Evolutionary conservation across 805 yeast species (phyloP).

Genomic region (Cyberlindnera mrakii): DNA sequence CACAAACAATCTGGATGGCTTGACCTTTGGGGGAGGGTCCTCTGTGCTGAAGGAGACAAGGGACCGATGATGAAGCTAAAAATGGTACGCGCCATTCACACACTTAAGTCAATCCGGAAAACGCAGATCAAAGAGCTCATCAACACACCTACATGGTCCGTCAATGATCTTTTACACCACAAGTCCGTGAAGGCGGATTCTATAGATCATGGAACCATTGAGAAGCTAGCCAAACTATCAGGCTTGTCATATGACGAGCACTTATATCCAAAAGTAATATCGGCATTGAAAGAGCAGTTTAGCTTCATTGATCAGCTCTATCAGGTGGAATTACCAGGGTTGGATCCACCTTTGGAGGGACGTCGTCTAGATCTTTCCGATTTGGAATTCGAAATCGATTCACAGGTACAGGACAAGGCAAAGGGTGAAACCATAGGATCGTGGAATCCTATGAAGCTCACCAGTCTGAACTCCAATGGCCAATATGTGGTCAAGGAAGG

Average conservation of each 20-base stretch:
- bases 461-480: conserved; percentile 29
- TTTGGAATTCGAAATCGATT: conserved; percentile 23
- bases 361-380: conserved; percentile 27
- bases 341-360: conserved; percentile 26
- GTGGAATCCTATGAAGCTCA: conserved; percentile 37
- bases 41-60: too few species aligned
- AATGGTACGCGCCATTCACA: background rate
- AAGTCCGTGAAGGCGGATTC: conserved; percentile 13
- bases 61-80: too few species aligned
- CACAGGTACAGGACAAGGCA: conserved; percentile 17
- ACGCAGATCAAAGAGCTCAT: conserved; percentile 7
- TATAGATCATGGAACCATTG: conserved; percentile 7
- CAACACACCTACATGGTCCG: conserved; percentile 18
- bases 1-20: too few species aligned
- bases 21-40: background rate
- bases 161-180: conserved; percentile 20
- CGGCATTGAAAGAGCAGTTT: conserved; percentile 40
- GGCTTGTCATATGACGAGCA: conserved; percentile 36
- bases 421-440: conserved; percentile 37
- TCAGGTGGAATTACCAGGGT: conserved; percentile 14
- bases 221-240: conserved; percentile 39
- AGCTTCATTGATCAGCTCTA: conserved; percentile 43
- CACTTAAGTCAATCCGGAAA: background rate
- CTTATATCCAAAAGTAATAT: conserved; percentile 27
- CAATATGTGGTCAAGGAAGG: conserved; percentile 43